Evolutionary conservation across 176 grass and related monocot genomes (phyloP).

Genomic region (Oryza meridionalis): DNA sequence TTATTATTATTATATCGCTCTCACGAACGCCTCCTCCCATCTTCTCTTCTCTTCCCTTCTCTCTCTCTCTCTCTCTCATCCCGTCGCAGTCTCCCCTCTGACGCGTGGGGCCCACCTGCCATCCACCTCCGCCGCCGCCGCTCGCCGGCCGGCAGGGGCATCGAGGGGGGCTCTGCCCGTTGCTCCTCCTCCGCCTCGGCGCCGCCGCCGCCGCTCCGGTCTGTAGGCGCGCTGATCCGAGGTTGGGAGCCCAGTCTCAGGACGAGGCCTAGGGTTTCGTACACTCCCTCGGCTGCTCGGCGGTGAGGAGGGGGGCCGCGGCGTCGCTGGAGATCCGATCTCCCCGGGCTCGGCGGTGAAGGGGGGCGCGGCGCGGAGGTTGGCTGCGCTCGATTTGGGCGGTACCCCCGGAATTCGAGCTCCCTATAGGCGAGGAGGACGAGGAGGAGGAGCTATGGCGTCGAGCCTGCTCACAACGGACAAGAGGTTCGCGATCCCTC

Average conservation of each 20-base stretch:
- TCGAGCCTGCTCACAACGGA: conserved; percentile 53
- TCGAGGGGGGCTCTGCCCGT: not conserved
- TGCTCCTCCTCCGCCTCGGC: not conserved
- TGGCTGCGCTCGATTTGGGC: conserved; percentile 33
- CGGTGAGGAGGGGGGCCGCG: not conserved
- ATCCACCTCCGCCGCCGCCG: not conserved
- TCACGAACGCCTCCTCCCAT: conserved; percentile 10
- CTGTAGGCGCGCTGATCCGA: conserved; percentile 28
- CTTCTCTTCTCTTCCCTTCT: not conserved
- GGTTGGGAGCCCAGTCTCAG: no score
- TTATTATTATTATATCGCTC: conserved; percentile 33
- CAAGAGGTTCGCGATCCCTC: conserved; percentile 50
- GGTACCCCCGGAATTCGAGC: conserved; percentile 13
- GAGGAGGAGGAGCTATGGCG: conserved; percentile 46
- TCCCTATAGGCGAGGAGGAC: not conserved
- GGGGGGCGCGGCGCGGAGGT: not conserved
- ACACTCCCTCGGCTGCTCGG: not conserved
- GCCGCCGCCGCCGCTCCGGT: not conserved
- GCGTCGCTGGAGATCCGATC: conserved; percentile 40
- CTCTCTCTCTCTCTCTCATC: not conserved
- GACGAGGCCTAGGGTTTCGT: conserved; percentile 47
- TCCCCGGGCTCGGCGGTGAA: not conserved
- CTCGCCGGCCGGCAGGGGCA: conserved; percentile 54
- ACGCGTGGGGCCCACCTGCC: conserved; percentile 47
- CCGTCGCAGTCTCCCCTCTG: conserved; percentile 2